Percentiles rank a stretch among this genome's conserved stretches.
phyloP scores from a whole-genome alignment of 2,329 filamentous ascomycete genomes.

The Bipolaris cookei region DNA sequence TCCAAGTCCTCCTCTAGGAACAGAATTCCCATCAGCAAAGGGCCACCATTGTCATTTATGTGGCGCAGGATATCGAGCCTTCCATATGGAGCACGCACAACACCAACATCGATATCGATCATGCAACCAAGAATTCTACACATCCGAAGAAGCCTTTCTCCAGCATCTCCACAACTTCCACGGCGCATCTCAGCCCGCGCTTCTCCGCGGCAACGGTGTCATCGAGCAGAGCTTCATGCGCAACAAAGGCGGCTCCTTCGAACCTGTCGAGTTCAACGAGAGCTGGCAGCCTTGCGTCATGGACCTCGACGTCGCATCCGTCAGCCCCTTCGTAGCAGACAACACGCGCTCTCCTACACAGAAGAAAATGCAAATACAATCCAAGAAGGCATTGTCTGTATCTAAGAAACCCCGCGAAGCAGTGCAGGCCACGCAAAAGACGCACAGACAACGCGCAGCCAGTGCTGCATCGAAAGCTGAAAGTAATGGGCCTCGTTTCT shows the following conservation, averaged over 20 bases:
- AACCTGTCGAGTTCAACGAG: constrained; percentile 45
- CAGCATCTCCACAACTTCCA: constrained; percentile 45
- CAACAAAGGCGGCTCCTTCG: constrained; percentile 46
- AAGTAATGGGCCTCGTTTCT: constrained; percentile 37
- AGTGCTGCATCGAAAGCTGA: constrained; percentile 22
- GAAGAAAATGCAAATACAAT: constrained; percentile 11
- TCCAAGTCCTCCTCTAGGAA: constrained; percentile 39
- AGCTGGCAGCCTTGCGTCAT: constrained; percentile 40
- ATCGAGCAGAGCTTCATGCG: constrained; percentile 47
- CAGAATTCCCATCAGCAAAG: constrained; percentile 44
- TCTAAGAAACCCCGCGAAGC: constrained; percentile 27
- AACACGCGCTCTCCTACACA: constrained; percentile 3
- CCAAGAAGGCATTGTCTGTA: constrained; percentile 18
- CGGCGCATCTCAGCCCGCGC: constrained; percentile 34
- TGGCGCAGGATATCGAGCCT: constrained; percentile 41
- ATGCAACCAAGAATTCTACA: constrained; percentile 45
- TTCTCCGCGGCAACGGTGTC: constrained; percentile 35
- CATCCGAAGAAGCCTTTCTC: constrained; percentile 42
- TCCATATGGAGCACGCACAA: constrained; percentile 44
- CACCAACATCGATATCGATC: constrained; percentile 43
- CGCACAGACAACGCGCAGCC: constrained; percentile 30
- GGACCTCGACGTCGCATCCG: constrained; percentile 30
- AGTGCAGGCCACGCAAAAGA: constrained; percentile 13
- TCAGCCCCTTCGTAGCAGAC: constrained; percentile 36
- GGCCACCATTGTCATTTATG: constrained; percentile 47